Conservation (phyloP, 2,329 filamentous ascomycete species). For the Alternaria ventricosa region DNA sequence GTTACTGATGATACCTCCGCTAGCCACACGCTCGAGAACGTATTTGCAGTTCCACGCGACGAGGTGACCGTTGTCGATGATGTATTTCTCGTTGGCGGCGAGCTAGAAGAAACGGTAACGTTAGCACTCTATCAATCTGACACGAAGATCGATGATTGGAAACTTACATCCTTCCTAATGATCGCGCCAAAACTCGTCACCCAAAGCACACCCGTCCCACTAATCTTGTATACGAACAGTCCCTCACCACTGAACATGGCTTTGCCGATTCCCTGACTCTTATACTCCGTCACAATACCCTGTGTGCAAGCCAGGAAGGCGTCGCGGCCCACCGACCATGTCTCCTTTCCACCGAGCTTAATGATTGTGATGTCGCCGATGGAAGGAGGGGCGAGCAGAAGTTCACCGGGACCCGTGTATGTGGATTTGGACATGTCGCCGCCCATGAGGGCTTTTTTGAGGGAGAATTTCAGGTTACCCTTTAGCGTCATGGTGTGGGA, state of each 20-base stretch:
- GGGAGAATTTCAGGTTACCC: constrained; percentile 81
- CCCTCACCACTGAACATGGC: constrained; percentile 95
- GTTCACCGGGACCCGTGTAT: constrained; percentile 88
- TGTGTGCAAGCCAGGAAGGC: constrained; percentile 85
- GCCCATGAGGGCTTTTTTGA: constrained; percentile 89
- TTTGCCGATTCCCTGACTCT: constrained; percentile 84
- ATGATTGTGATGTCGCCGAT: constrained; percentile 88
- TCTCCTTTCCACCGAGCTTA: constrained; percentile 71
- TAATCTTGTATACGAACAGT: constrained; percentile 86
- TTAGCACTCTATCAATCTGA: not conserved
- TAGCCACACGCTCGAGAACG: constrained; percentile 84
- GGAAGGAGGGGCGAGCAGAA: constrained; percentile 79
- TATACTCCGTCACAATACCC: constrained; percentile 86
- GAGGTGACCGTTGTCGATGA: constrained; percentile 90
- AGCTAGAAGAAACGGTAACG: not conserved
- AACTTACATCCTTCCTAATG: constrained; percentile 85
- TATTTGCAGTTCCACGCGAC: constrained; percentile 98
- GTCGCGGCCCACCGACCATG: constrained; percentile 87
- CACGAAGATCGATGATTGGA: not conserved
- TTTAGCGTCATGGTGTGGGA: constrained; percentile 83
- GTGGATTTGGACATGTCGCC: constrained; percentile 79
- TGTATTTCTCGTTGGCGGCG: constrained; percentile 75
- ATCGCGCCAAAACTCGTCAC: constrained; percentile 94
- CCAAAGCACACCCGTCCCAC: constrained; percentile 82
- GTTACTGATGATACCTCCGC: constrained; percentile 90